Evolutionary conservation across 140 eudicot species (phyloP), one percentile per base, ranked within the genome.

Genomic region (Stevia rebaudiana): DNA sequence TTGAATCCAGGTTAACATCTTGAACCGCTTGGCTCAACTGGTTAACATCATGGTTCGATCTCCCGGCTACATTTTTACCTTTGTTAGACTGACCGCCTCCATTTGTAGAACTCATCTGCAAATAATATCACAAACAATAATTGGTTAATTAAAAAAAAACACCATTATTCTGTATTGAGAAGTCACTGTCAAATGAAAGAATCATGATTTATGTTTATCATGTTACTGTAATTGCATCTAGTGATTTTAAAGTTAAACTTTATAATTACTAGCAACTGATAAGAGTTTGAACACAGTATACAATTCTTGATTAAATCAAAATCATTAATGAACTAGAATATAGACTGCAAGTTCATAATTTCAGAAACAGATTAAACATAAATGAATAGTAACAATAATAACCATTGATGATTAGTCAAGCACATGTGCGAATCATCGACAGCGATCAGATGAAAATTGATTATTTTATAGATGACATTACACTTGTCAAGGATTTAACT

Each of bases 91-190:
- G 73, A 19, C 63, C 79, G 37, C 69, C 71, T 16, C 81, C 82
- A 76, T 62, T 79, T 12, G 65, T 63, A 13, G 90, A 82, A 72
- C 84, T 84, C 97, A 86, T 90, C 70, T 54, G 69, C 61, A 74
- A 57, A 35, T 4, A 19, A 36, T 28, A 6, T 53, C 63, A 37
- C 63, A n/a, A n/a, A n/a, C n/a, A n/a, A n/a, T n/a, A n/a, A n/a
- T n/a, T n/a, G n/a, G n/a, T n/a, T n/a, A n/a, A n/a, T n/a, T n/a
- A n/a, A n/a, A n/a, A n/a, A n/a, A n/a, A n/a, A n/a, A n/a, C n/a
- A n/a, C n/a, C n/a, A n/a, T n/a, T n/a, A n/a, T n/a, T n/a, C n/a
- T n/a, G n/a, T n/a, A n/a, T n/a, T n/a, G n/a, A n/a, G n/a, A n/a
- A n/a, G n/a, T n/a, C n/a, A n/a, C n/a, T n/a, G n/a, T n/a, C n/a